phyloP scores from a whole-genome alignment of 1,284 basidiomycete genomes.

The Ganoderma meredithae region DNA sequence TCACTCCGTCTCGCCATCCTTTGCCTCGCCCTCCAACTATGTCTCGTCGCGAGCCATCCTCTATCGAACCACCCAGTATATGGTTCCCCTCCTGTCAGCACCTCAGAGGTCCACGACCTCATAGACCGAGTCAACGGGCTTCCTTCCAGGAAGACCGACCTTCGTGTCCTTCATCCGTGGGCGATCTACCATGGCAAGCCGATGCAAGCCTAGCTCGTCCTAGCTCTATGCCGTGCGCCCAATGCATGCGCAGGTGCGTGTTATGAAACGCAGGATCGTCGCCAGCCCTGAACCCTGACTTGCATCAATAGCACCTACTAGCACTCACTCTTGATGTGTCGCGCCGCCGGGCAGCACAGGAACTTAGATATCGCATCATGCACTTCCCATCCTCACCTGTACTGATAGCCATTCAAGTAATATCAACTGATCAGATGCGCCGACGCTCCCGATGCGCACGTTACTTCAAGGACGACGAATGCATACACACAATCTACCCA shows the following conservation, averaged over 20 bases:
- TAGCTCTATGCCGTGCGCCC: not conserved
- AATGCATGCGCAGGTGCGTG: not conserved
- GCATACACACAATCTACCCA: not conserved
- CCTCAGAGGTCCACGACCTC: not conserved
- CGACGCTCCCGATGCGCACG: not conserved
- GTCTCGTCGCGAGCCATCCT: conserved; percentile 2
- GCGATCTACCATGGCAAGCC: conserved; percentile 24
- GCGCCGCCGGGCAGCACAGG: not conserved
- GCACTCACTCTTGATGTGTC: not conserved
- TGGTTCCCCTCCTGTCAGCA: not conserved
- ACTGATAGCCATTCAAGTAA: conserved; percentile 11
- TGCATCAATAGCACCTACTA: not conserved
- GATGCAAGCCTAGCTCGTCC: conserved; percentile 14
- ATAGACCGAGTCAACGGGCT: not conserved
- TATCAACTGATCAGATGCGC: conserved; percentile 8
- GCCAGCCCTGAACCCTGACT: not conserved
- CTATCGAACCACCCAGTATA: conserved; percentile 2
- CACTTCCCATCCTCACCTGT: not conserved
- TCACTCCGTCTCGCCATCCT: not conserved
- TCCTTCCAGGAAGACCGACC: not conserved
- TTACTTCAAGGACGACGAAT: not conserved
- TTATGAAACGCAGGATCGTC: not conserved
- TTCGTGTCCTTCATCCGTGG: conserved; percentile 23
- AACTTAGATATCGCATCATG: conserved; percentile 1
- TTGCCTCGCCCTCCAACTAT: not conserved